phyloP scores from a whole-genome alignment of 2,329 filamentous ascomycete genomes.

The Xylaria sp. region DNA sequence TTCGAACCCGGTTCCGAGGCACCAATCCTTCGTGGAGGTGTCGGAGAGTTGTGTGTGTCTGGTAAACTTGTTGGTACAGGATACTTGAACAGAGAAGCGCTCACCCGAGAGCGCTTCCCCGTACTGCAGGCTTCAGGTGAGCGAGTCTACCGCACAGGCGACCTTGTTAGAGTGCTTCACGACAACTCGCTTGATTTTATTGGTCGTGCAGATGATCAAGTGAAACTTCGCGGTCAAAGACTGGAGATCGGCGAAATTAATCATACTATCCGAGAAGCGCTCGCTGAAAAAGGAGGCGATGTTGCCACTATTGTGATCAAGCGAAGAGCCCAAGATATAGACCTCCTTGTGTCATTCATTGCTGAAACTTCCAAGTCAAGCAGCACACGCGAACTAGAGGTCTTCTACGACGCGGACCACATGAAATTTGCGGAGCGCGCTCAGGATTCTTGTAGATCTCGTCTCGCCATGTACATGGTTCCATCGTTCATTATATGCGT shows the following conservation, averaged over 20 bases:
- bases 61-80: conserved; percentile 89
- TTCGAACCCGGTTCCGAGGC: conserved; percentile 74
- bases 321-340: conserved; percentile 77
- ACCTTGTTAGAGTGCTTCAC: conserved; percentile 83
- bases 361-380: conserved; percentile 2
- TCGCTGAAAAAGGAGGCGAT: conserved; percentile 67
- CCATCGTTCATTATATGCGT: conserved; percentile 84
- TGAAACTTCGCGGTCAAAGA: conserved; percentile 89
- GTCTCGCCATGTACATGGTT: conserved; percentile 87
- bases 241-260: conserved; percentile 94
- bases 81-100: conserved; percentile 82
- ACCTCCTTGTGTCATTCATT: conserved; percentile 81
- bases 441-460: conserved; percentile 72
- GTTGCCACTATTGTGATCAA: conserved; percentile 80
- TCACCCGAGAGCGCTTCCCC: conserved; percentile 82
- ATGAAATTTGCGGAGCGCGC: conserved; percentile 59
- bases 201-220: conserved; percentile 88
- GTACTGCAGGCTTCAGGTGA: conserved; percentile 66
- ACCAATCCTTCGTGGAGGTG: conserved; percentile 79
- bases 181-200: conserved; percentile 89
- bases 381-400: conserved; percentile 32
- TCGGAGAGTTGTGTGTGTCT: conserved; percentile 90
- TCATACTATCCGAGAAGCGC: conserved; percentile 75
- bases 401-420: conserved; percentile 51
- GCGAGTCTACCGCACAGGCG: conserved; percentile 86